A percentile compares a stretch with the other conserved stretches of the same genome.
Conservation (phyloP, 2,329 filamentous ascomycete genomes). For the Penicillium rolfsii region DNA sequence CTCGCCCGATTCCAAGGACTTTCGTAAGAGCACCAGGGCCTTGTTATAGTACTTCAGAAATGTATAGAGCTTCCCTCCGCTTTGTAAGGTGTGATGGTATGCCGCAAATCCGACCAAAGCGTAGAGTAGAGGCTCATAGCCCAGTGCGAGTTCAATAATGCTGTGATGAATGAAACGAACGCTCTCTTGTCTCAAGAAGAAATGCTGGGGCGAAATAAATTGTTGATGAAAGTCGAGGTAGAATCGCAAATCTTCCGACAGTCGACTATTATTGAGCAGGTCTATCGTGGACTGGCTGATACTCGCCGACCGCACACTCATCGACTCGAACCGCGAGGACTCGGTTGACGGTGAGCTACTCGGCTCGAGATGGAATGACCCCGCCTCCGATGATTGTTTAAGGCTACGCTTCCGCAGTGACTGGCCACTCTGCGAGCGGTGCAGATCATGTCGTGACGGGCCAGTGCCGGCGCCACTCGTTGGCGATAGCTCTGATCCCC, state of each 20-base stretch:
- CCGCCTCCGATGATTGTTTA: constrained; percentile 37
- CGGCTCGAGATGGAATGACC: constrained; percentile 48
- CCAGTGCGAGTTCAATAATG: constrained; percentile 72
- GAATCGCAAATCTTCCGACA: constrained; percentile 70
- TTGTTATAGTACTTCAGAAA: constrained; percentile 91
- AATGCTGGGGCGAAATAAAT: constrained; percentile 79
- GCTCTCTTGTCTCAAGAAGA: constrained; percentile 72
- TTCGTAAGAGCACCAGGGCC: constrained; percentile 76
- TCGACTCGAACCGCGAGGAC: constrained; percentile 44
- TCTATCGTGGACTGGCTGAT: constrained; percentile 34
- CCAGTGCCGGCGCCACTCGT: constrained; percentile 22
- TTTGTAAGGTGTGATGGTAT: constrained; percentile 76
- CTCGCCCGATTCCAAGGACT: constrained; percentile 70
- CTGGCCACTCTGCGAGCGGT: constrained; percentile 37
- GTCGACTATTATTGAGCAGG: constrained; percentile 32
- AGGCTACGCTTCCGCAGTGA: constrained; percentile 34
- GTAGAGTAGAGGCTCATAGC: constrained; percentile 80
- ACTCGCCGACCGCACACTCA: constrained; percentile 40
- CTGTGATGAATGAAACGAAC: constrained; percentile 73
- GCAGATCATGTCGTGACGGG: constrained; percentile 26
- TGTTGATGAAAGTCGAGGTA: constrained; percentile 79
- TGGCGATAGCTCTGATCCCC: constrained; percentile 30
- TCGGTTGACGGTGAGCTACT: constrained; percentile 59
- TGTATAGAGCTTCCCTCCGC: constrained; percentile 72
- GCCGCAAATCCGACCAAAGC: constrained; percentile 86